Evolutionary conservation across 441 rosid genomes (phyloP).

Genomic region (Lepidium campestre): DNA sequence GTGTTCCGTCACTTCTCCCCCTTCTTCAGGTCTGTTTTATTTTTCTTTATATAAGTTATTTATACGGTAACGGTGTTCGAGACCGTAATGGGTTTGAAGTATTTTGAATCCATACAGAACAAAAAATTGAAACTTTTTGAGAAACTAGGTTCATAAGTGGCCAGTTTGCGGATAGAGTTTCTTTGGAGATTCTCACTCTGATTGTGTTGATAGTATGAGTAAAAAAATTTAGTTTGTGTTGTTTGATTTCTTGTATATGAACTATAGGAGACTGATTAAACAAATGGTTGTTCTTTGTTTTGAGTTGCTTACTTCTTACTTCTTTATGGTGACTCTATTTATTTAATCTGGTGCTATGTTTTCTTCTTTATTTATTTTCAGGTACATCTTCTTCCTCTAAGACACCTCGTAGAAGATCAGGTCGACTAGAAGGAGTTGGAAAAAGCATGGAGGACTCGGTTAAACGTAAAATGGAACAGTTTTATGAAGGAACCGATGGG

Average conservation of each 20-base stretch:
- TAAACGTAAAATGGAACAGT: slow-evolving; percentile 89
- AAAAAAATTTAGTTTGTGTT: background rate
- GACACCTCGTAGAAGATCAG: slow-evolving; percentile 44
- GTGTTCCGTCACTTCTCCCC: slow-evolving; percentile 50
- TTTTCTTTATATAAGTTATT: background rate
- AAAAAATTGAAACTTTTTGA: background rate
- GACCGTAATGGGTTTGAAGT: background rate
- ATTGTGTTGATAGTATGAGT: background rate
- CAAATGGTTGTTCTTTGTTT: background rate
- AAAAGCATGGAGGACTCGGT: slow-evolving; percentile 97
- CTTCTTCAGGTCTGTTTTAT: slow-evolving; percentile 34
- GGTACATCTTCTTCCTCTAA: slow-evolving; percentile 34
- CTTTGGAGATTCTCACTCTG: background rate
- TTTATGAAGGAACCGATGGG: slow-evolving; percentile 84
- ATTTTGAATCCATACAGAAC: background rate
- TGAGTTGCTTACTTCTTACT: background rate
- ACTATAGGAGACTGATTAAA: background rate
- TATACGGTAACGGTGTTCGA: background rate
- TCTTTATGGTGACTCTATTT: background rate
- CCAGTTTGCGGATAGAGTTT: background rate
- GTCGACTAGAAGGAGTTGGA: slow-evolving; percentile 70
- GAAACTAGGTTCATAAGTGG: background rate
- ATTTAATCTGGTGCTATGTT: background rate
- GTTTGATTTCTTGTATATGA: background rate
- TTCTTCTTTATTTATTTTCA: background rate